Conservation (phyloP, 169 alveolate species). For the Miamiensis avidus region DNA sequence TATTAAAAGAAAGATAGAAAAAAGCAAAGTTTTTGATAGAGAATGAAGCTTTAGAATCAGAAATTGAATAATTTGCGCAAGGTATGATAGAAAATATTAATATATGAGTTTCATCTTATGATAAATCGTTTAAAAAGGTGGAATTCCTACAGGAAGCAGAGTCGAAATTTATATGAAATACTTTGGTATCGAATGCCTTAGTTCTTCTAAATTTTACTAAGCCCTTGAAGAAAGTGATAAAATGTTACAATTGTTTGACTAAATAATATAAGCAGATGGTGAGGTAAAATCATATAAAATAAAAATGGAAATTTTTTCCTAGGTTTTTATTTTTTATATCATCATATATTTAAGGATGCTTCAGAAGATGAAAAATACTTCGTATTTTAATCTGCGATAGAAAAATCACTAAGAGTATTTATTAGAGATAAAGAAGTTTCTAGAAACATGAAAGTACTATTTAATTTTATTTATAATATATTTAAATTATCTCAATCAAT, state of each 20-base stretch:
- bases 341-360: constrained; percentile 1
- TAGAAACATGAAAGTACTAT: neutral
- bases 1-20: constrained; percentile 17
- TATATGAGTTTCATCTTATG: no score
- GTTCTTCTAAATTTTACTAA: neutral
- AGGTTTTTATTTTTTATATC: no score
- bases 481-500: neutral
- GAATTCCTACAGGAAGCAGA: constrained; percentile 17
- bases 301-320: no score
- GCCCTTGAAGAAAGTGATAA: constrained; percentile 15
- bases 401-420: constrained; percentile 12
- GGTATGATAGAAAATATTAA: neutral
- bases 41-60: constrained; percentile 16
- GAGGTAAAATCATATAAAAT: neutral
- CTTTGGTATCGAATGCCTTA: constrained; percentile 13
- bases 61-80: constrained; percentile 4
- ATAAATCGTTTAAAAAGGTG: constrained; percentile 2
- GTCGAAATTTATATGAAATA: constrained; percentile 26
- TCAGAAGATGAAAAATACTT: constrained; percentile 11
- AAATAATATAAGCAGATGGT: neutral
- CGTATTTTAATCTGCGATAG: constrained; percentile 3
- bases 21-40: constrained; percentile 7
- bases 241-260: constrained; percentile 4
- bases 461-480: neutral
- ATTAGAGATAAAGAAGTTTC: constrained; percentile 28